Evolutionary conservation across 2,329 filamentous ascomycete species (phyloP).

Genomic region (Ciborinia camelliae): DNA sequence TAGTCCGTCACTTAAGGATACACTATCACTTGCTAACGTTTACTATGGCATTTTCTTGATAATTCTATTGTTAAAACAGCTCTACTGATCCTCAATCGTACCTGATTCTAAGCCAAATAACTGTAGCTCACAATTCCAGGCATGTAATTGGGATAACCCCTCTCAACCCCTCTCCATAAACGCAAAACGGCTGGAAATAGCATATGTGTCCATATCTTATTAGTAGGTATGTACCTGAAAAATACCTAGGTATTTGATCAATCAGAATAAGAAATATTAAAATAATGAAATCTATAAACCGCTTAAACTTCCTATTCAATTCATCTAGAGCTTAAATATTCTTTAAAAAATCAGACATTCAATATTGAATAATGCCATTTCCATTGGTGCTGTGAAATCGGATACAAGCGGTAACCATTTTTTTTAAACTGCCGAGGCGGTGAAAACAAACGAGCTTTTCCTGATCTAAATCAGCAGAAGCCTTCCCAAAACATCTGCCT

Average conservation of each 20-base stretch:
- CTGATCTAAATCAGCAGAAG: not conserved
- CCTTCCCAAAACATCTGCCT: not conserved
- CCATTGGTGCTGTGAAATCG: not conserved
- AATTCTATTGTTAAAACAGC: not conserved
- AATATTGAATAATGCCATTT: not conserved
- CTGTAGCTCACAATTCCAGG: not conserved
- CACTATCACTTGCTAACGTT: not conserved
- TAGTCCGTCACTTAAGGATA: not conserved
- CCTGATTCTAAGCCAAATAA: not conserved
- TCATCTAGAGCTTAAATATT: not conserved
- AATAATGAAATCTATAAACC: not conserved
- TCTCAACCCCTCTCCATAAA: not conserved
- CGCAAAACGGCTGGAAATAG: not conserved
- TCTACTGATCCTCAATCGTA: not conserved
- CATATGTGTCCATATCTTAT: not conserved
- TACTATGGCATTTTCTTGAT: not conserved
- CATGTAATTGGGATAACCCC: not conserved
- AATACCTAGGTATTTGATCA: too few relatives aligned
- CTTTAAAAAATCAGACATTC: too few relatives aligned
- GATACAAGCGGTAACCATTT: conserved; percentile 5
- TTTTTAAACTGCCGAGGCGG: not conserved
- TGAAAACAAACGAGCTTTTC: not conserved
- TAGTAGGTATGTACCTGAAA: too few relatives aligned
- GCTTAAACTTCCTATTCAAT: too few relatives aligned
- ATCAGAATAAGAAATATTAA: not conserved